Base-by-base conservation (phyloP, 2,329 filamentous ascomycete species). In the Colletotrichum sp. region DNA sequence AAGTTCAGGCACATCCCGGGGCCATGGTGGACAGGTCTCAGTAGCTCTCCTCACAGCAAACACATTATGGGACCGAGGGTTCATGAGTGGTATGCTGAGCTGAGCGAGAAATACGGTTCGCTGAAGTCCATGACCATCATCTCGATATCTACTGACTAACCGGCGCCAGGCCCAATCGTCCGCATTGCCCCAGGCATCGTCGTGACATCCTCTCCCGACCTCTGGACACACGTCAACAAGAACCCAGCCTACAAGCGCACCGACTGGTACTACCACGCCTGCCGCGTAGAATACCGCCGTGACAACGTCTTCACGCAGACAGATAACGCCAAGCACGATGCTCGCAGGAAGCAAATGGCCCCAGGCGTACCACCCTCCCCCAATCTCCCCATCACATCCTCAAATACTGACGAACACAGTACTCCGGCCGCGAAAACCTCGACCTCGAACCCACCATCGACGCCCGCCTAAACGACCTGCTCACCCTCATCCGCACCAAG, bases 231-330 rank as follows among this genome's bases (percentile, higher is more conserved):
- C 80, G 87, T 86, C 79, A 88, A 84, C 80, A 85, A 81, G 65
- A 83, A 85, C 6, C 84, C 84, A 4, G 83, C 82, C 5, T 89
- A 89, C 64, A 85, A 81, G 64, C 83, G 86, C 15, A 83, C 83
- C 5, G 80, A 83, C 21, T 89, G 87, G 86, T 89, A 84, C 72
- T 86, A 85, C 26, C 85, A 88, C 52, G 85, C 85, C 5, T 83
- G 86, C 57, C 86, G 87, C 5, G 84, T 90, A 30, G 88, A 91
- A 74, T 85, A 88, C 6, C 86, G 86, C 1, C 83, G 84, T 6
- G 88, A 92, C 78, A 91, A 89, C 71, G 83, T 92, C 39, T 91
- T 92, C 75, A 88, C 85, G 3, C 85, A 89, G 78, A 86, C 86
- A 6, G 84, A 91, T 73, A 88, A 87, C 57, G 84, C 84, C 7